Percentiles rank a stretch among this genome's conserved stretches.
Evolutionary conservation across 1,284 basidiomycete species (phyloP).

Genomic region (Ceratobasidium sp.): DNA sequence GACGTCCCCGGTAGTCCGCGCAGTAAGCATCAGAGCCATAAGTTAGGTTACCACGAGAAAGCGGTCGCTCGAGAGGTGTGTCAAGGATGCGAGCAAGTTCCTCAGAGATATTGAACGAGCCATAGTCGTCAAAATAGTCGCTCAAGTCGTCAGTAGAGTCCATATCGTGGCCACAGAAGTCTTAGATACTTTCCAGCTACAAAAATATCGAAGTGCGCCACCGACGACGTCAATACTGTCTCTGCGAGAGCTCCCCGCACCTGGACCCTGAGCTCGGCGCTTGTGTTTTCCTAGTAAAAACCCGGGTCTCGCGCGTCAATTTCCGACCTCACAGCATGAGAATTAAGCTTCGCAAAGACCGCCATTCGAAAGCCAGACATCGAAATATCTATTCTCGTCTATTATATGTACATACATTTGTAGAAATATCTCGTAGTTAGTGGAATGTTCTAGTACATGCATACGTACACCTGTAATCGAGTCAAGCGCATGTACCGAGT

Average conservation of each 20-base stretch:
- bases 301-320: background rate
- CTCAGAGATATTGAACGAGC: background rate
- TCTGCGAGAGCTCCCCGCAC: too few species aligned
- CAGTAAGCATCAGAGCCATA: background rate
- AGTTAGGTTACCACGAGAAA: too few species aligned
- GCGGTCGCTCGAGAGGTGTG: background rate
- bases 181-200: too few species aligned
- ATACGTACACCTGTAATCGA: too few species aligned
- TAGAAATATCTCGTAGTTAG: too few species aligned
- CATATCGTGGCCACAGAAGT: too few species aligned
- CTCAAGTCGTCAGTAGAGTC: too few species aligned
- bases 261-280: slow-evolving; percentile 27
- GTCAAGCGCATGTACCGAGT: too few species aligned
- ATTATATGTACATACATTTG: background rate
- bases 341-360: background rate
- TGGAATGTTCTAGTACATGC: too few species aligned
- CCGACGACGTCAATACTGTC: too few species aligned
- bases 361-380: background rate
- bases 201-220: too few species aligned
- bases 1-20: background rate
- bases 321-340: background rate
- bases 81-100: background rate
- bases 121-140: background rate
- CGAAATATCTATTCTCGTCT: slow-evolving; percentile 6
- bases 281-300: slow-evolving; percentile 2